Percentiles rank a stretch among this genome's conserved stretches.
Evolutionary conservation across 768 basidiomycete genomes (phyloP).

Genomic region (Suillus subaureus): DNA sequence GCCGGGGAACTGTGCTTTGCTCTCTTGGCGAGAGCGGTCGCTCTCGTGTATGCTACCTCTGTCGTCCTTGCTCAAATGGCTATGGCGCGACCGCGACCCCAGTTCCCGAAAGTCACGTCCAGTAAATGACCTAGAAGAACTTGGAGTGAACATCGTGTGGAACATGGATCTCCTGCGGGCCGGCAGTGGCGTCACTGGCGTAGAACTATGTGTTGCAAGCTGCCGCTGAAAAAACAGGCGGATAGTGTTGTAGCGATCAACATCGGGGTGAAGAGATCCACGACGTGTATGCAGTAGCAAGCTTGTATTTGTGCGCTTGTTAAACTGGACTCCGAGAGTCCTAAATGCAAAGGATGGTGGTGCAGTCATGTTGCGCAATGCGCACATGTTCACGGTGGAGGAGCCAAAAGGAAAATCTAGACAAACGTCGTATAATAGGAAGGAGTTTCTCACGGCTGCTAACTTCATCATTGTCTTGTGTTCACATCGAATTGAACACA

Average conservation of each 20-base stretch:
- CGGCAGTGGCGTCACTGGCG: background rate
- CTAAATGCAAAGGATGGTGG: constrained; percentile 8
- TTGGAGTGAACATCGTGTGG: background rate
- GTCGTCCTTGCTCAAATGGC: constrained; percentile 14
- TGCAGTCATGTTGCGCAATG: constrained; percentile 15
- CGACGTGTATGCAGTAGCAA: constrained; percentile 29
- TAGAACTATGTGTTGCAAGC: constrained; percentile 17
- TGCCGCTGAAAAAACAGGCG: constrained; percentile 56
- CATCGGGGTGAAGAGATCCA: constrained; percentile 27
- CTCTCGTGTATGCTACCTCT: constrained; percentile 6
- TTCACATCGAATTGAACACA: no score
- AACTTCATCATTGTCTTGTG: no score
- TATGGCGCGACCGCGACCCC: constrained; percentile 13
- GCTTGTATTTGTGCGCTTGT: constrained; percentile 5
- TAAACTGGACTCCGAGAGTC: constrained; percentile 5
- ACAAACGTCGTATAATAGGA: background rate
- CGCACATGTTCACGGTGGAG: background rate
- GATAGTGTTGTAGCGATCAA: constrained; percentile 63
- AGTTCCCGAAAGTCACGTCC: background rate
- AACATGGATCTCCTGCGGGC: background rate
- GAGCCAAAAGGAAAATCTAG: background rate
- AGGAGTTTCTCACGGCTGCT: constrained; percentile 3
- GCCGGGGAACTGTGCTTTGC: constrained; percentile 11
- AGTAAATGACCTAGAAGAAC: background rate
- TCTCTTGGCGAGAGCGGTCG: background rate